Conservation (phyloP, 169 alveolate genomes). For the Eimeria acervulina region DNA sequence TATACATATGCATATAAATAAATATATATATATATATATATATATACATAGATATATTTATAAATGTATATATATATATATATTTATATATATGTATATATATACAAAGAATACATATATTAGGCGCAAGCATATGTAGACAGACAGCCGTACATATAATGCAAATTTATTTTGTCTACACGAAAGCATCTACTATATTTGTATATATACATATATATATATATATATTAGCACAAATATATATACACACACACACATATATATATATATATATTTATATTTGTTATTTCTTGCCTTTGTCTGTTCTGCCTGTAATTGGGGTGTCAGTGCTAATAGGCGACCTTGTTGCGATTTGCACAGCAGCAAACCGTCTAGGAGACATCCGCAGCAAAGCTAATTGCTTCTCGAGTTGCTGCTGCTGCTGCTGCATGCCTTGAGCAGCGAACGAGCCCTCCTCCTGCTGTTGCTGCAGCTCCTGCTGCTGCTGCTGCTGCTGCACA, state of each 20-base stretch:
- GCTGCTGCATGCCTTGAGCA: not conserved
- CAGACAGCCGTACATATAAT: too few species aligned
- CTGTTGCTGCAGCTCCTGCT: conserved; percentile 43
- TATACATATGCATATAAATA: too few species aligned
- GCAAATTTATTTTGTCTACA: too few species aligned
- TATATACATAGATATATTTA: too few species aligned
- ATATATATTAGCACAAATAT: not conserved
- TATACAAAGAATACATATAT: too few species aligned
- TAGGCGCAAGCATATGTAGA: too few species aligned
- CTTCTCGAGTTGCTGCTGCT: not conserved
- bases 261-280: not conserved
- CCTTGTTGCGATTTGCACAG: conserved; percentile 34
- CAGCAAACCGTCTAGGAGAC: not conserved
- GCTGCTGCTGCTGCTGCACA: conserved; percentile 26
- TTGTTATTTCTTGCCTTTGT: not conserved
- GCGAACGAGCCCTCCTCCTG: not conserved
- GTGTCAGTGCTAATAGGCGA: conserved; percentile 24
- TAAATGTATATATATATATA: too few species aligned
- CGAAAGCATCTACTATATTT: too few species aligned
- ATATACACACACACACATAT: not conserved
- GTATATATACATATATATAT: not conserved
- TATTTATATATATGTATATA: not conserved
- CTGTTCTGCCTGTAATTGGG: not conserved
- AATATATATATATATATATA: too few species aligned
- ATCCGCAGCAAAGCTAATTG: not conserved